phyloP scores from a whole-genome alignment of 2,329 filamentous ascomycete genomes.

The Colletotrichum phormii region DNA sequence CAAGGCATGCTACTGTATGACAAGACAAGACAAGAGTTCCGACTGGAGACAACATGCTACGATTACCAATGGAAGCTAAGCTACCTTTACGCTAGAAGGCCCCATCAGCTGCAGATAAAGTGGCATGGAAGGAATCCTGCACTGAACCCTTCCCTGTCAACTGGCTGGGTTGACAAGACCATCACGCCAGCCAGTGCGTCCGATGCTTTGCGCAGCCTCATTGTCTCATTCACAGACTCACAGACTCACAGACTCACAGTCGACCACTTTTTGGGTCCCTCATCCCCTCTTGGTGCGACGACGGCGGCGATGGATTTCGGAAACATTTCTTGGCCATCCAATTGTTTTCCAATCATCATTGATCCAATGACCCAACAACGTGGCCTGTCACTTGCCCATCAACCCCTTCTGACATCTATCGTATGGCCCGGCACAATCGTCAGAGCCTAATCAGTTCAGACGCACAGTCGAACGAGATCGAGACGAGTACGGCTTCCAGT shows the following conservation, averaged over 20 bases:
- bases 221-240: not conserved
- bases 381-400: not conserved
- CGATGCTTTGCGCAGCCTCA: not conserved
- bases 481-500: not conserved
- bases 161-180: not conserved
- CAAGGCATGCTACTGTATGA: not conserved
- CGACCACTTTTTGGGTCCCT: not conserved
- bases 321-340: not conserved
- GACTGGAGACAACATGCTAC: not conserved
- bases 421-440: not conserved
- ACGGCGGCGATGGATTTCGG: not conserved
- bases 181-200: not conserved
- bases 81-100: not conserved
- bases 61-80: not conserved
- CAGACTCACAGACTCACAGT: too few relatives aligned
- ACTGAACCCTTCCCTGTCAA: constrained; percentile 1
- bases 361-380: not conserved
- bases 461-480: not conserved
- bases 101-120: not conserved
- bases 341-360: not conserved
- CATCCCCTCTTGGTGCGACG: constrained; percentile 1
- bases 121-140: not conserved
- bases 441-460: not conserved
- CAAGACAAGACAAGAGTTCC: not conserved
- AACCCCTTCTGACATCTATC: not conserved